Percentiles rank a stretch among this genome's conserved stretches.
Evolutionary conservation across 2,329 filamentous ascomycete species (phyloP).

Genomic region (Cercospora nicotianae): DNA sequence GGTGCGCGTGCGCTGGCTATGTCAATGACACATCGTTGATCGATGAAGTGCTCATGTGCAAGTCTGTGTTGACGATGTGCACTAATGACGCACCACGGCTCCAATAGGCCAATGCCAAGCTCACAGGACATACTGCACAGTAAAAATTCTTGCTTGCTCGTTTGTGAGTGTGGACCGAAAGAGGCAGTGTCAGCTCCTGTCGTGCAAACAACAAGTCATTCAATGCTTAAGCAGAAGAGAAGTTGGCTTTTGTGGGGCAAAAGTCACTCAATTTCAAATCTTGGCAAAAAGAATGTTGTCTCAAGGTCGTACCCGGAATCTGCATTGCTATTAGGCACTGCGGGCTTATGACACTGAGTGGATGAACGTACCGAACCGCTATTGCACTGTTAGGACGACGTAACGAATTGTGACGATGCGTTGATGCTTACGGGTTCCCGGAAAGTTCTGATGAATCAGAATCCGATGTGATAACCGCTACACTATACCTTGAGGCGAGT

Average conservation of each 20-base stretch:
- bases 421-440: neutral
- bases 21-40: neutral
- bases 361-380: neutral
- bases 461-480: constrained; percentile 7
- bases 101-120: neutral
- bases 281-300: neutral
- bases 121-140: neutral
- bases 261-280: neutral
- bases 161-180: too few relatives aligned
- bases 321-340: neutral
- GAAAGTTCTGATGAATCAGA: neutral
- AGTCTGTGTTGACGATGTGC: neutral
- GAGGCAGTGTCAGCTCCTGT: too few relatives aligned
- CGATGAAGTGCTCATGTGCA: neutral
- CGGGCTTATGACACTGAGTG: neutral
- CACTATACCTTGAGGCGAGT: neutral
- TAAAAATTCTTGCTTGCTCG: too few relatives aligned
- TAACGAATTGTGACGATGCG: neutral
- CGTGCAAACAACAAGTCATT: too few relatives aligned
- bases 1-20: neutral
- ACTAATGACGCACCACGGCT: neutral
- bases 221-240: neutral
- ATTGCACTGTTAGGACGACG: neutral
- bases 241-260: neutral
- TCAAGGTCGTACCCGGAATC: neutral